A percentile compares a stretch with the other conserved stretches of the same genome.
These are phyloP conservation scores for Chaetothyriales sp. DNA, from an alignment of 2,329 filamentous ascomycete species.

Conservation along the genomic window DNA sequence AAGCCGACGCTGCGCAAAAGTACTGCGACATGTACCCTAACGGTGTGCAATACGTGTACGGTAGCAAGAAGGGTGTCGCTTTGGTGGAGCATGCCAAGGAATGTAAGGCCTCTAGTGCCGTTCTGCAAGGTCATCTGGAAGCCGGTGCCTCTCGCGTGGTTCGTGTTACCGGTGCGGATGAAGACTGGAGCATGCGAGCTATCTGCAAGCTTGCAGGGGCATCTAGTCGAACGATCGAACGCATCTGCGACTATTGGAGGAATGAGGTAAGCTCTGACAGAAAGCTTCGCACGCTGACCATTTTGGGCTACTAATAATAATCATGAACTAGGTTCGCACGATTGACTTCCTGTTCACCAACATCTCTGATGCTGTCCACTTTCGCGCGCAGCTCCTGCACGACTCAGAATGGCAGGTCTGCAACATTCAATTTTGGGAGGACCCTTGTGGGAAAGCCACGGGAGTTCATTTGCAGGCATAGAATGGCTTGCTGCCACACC, in stretches of 20 bases:
- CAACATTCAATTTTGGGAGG: slow-evolving; percentile 29
- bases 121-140: slow-evolving; percentile 28
- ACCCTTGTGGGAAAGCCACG: slow-evolving; percentile 23
- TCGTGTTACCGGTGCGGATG: slow-evolving; percentile 29
- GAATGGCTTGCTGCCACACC: background rate
- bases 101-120: slow-evolving; percentile 29
- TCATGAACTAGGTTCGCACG: slow-evolving; percentile 25
- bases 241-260: slow-evolving; percentile 29
- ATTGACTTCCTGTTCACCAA: slow-evolving; percentile 37
- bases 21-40: slow-evolving; percentile 26
- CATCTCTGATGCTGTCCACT: slow-evolving; percentile 33
- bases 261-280: slow-evolving; percentile 27
- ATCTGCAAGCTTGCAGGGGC: slow-evolving; percentile 28
- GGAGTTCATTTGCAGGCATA: slow-evolving; percentile 3
- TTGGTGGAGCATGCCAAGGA: slow-evolving; percentile 27
- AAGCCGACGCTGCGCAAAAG: slow-evolving; percentile 22
- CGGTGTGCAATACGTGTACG: slow-evolving; percentile 24
- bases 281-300: background rate
- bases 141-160: slow-evolving; percentile 34
- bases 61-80: slow-evolving; percentile 21
- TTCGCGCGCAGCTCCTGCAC: slow-evolving; percentile 28
- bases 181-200: slow-evolving; percentile 25
- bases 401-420: slow-evolving; percentile 35
- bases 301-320: background rate
- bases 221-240: slow-evolving; percentile 29